Percentiles rank a stretch among this genome's conserved stretches.
phyloP scores from a whole-genome alignment of 2,329 filamentous ascomycete genomes.

The Stachybotrys chlorohalonatus region DNA sequence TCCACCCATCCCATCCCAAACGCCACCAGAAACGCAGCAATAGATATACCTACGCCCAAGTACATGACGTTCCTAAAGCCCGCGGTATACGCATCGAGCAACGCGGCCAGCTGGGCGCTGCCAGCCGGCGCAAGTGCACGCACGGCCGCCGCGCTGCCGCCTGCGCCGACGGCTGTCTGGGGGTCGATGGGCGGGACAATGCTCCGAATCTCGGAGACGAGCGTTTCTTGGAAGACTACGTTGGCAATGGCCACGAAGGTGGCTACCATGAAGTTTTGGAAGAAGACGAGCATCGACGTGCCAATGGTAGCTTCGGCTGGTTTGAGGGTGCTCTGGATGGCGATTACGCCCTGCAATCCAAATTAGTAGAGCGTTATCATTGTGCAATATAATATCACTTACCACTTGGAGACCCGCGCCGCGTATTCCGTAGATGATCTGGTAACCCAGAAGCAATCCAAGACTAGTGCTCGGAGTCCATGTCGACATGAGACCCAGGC shows the following conservation, averaged over 20 bases:
- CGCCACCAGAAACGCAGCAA: constrained; percentile 2
- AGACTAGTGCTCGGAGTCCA: neutral
- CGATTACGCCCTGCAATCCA: constrained; percentile 1
- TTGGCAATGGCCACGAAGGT: constrained; percentile 2
- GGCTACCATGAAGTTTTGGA: constrained; percentile 1
- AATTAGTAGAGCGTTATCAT: neutral
- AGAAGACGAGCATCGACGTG: constrained; percentile 1
- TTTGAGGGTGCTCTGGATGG: constrained; percentile 1
- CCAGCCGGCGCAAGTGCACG: constrained; percentile 5
- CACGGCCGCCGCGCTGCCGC: constrained; percentile 8
- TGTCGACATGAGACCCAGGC: constrained; percentile 1
- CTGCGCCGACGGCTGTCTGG: constrained; percentile 7
- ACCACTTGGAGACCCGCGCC: constrained; percentile 2
- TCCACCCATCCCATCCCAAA: constrained; percentile 13
- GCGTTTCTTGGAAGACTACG: constrained; percentile 2
- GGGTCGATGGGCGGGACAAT: constrained; percentile 4
- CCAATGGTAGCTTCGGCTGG: neutral
- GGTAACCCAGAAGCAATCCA: neutral
- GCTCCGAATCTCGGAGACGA: constrained; percentile 1
- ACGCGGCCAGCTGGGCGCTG: neutral
- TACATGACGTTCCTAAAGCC: constrained; percentile 7
- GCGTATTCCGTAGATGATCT: constrained; percentile 1
- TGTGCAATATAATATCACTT: neutral
- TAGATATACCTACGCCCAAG: constrained; percentile 3
- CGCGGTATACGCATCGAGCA: constrained; percentile 5